Evolutionary conservation across 345 rosid species (phyloP), one percentile per base, ranked within the genome.

Genomic region (Populus davidiana): DNA sequence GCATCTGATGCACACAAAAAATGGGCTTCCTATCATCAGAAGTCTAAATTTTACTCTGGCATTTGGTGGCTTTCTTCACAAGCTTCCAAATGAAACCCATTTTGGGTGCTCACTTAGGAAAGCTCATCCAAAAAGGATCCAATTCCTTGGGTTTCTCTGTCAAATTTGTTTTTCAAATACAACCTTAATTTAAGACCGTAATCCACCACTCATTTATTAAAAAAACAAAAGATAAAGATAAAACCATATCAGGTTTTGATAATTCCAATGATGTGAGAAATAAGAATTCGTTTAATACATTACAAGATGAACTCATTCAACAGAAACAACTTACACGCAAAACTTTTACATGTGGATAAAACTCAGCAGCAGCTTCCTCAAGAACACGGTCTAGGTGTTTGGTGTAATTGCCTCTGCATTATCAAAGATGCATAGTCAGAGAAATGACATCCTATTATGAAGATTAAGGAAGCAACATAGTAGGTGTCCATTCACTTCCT

Each of bases 341-440:
- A 79, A 96, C 90, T 70, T 88, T 90, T 49, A 96, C 92, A 81
- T 89, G 82, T 9, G 98, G 98, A 83, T 93, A 88, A 81, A 92
- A 96, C 78, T 90, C 97, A 75, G 89, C 85, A 77, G 97, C 94
- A 70, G 97, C 92, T 86, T 93, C 98, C 81, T 96, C 97, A 64
- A 96, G 81, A 72, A 96, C 94, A 72, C 64, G 74, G 66, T 96
- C 99, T 69, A 93, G 94, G 88, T 93, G 98, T 81, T 80, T 86
- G 71, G 98, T 90, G 78, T 85, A 90, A 82, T 96, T 92, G 77
- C 98, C 89, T 82, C 99, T 93, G 88, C 81, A 85, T 39, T 27
- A 78, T 50, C 67, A 70, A 67, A 75, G 77, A 62, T 36, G 17
- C 70, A 71, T 23, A 33, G 47, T 54, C 52, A 78, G 20, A 69